Conservation (phyloP, 2,329 filamentous ascomycete genomes). For the Penicillium glabrum region DNA sequence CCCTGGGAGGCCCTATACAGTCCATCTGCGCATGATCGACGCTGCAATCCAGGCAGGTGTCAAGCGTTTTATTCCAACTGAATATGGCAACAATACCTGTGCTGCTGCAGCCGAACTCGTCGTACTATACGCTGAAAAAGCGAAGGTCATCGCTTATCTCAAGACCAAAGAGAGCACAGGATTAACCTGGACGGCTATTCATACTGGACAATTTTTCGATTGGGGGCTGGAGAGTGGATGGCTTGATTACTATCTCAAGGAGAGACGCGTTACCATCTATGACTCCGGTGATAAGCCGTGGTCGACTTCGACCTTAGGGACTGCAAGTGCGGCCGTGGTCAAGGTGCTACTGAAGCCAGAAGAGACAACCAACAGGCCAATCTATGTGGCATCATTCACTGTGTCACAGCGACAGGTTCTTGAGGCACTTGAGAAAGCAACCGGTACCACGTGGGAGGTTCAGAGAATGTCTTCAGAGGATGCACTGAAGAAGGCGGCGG, state of each 20-base stretch:
- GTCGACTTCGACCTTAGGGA: constrained; percentile 11
- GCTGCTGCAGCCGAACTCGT: constrained; percentile 2
- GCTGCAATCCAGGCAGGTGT: constrained; percentile 8
- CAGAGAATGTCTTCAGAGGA: constrained; percentile 8
- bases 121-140: constrained; percentile 11
- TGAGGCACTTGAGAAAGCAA: constrained; percentile 8
- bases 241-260: constrained; percentile 3
- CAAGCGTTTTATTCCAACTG: constrained; percentile 10
- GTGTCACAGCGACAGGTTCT: constrained; percentile 13
- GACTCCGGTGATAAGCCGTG: not conserved
- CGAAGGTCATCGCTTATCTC: constrained; percentile 9
- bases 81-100: constrained; percentile 16
- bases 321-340: constrained; percentile 10
- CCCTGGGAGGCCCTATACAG: constrained; percentile 10
- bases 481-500: not conserved
- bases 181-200: constrained; percentile 14
- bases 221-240: constrained; percentile 16
- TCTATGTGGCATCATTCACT: constrained; percentile 13
- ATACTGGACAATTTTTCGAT: constrained; percentile 6
- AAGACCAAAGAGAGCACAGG: constrained; percentile 8
- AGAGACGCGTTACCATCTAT: not conserved
- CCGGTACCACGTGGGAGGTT: constrained; percentile 7
- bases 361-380: constrained; percentile 11
- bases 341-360: constrained; percentile 5
- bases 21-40: constrained; percentile 15